Base-by-base conservation (phyloP, 306 rosid genomes). In the Ormosia semicastrata region DNA sequence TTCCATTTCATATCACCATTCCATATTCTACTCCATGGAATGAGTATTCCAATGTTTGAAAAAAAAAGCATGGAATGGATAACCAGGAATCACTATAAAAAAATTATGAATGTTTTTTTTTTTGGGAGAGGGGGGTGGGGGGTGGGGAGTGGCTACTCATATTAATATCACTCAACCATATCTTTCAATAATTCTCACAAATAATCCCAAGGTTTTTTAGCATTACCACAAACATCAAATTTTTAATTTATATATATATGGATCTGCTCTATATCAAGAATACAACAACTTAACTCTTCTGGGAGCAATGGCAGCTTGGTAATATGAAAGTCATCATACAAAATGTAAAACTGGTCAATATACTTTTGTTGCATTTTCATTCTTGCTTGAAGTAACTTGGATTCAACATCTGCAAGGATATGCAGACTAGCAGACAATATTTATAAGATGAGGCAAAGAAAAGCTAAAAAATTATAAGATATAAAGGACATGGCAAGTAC, bases 341-440 rank as follows among this genome's bases (percentile, higher is more conserved):
- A 85, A 97, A 92, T 85, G 90, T 96, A 96, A 86, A 96, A 96
- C 71, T 96, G 99, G 71, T 96, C 92, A 40, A 93, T 88, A 81
- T 96, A 96, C 86, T 92, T 96, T 62, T 93, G 88, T 83, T 96
- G 99, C 99, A 96, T 96, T 73, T 91, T 93, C 99, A 93, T 96
- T 83, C 99, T 96, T 57, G 98, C 94, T 89, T 92, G 88, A 32
- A 96, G 97, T 72, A 96, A 88, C 87, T 85, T 93, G 78, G 99
- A 93, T 79, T 96, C 97, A 7, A 89, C 89, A 73, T 89, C 99
- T 96, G 82, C 64, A 73, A 71, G 66, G 41, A 53, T 57, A 30
- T 70, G 43, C 77, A 73, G 77, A 53, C 24, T 11, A 24, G 65
- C 5, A 46, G 40, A 58, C 49, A 11, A 33, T 65, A 66, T 69